Conservation (phyloP, 768 basidiomycete species). For the Mycena vitilis region DNA sequence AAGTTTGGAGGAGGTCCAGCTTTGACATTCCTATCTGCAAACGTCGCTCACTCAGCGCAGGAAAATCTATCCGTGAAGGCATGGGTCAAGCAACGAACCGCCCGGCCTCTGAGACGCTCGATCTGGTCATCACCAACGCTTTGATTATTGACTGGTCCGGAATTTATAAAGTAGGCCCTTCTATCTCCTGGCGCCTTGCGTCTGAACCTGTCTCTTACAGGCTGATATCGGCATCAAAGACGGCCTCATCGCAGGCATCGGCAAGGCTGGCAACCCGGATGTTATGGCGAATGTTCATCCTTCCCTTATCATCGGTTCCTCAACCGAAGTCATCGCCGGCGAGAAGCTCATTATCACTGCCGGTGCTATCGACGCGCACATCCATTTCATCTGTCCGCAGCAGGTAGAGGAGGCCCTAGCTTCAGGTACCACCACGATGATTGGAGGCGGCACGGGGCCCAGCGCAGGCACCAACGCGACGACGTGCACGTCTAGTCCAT, state of each 20-base stretch:
- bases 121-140: slow-evolving; percentile 95
- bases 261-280: slow-evolving; percentile 98
- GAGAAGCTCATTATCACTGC: slow-evolving; percentile 95
- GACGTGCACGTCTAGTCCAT: slow-evolving; percentile 92
- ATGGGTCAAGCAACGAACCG: slow-evolving; percentile 93
- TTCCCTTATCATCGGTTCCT: slow-evolving; percentile 84
- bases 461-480: slow-evolving; percentile 91
- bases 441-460: slow-evolving; percentile 97
- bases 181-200: background rate
- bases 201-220: slow-evolving; percentile 51
- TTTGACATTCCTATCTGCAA: background rate
- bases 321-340: slow-evolving; percentile 95
- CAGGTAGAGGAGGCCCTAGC: slow-evolving; percentile 89
- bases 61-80: slow-evolving; percentile 95
- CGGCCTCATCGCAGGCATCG: slow-evolving; percentile 86
- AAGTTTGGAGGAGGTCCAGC: slow-evolving; percentile 93
- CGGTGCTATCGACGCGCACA: slow-evolving; percentile 91
- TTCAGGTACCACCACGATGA: slow-evolving; percentile 90
- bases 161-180: slow-evolving; percentile 82
- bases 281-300: slow-evolving; percentile 85
- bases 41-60: slow-evolving; percentile 48
- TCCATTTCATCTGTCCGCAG: slow-evolving; percentile 97
- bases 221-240: slow-evolving; percentile 94
- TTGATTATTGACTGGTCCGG: slow-evolving; percentile 95
- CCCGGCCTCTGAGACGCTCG: slow-evolving; percentile 75